Conservation (phyloP, 192 early-diverging fungal genomes). For the Dispira parvispora region DNA sequence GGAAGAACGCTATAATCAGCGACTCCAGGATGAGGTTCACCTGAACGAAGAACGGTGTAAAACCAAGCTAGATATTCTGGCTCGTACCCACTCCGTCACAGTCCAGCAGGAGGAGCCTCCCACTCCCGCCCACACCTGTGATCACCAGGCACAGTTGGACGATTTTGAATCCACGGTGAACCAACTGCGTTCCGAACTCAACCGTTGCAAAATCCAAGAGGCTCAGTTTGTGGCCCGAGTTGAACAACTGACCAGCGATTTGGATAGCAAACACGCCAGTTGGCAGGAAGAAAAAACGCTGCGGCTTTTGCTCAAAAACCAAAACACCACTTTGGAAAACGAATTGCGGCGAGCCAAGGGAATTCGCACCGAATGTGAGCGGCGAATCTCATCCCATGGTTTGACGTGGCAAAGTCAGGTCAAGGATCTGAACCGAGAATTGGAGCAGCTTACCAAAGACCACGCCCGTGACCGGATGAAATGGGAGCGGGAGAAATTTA, state of each 20-base stretch:
- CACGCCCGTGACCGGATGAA: not conserved
- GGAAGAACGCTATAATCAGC: constrained; percentile 22
- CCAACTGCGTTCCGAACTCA: not conserved
- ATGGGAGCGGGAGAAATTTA: constrained; percentile 1
- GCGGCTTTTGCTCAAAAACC: not conserved
- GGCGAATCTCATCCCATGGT: not conserved
- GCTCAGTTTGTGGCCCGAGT: not conserved
- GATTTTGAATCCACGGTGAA: not conserved
- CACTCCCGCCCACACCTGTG: not conserved
- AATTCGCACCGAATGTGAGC: constrained; percentile 3
- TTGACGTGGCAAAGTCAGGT: not conserved
- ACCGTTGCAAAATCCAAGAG: not conserved
- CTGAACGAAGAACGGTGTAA: constrained; percentile 19
- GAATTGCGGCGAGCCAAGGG: constrained; percentile 8
- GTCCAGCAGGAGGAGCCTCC: no score
- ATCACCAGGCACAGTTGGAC: not conserved
- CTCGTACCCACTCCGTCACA: constrained; percentile 14
- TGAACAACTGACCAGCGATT: not conserved
- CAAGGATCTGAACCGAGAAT: not conserved
- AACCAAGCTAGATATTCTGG: constrained; percentile 29
- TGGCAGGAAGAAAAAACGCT: constrained; percentile 9
- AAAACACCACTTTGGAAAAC: not conserved
- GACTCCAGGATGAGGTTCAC: constrained; percentile 22
- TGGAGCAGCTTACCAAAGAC: not conserved
- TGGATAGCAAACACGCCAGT: constrained; percentile 1